Evolutionary conservation across 164 flowering plant genomes (phyloP).

Genomic region (Chloranthus sessilifolius): DNA sequence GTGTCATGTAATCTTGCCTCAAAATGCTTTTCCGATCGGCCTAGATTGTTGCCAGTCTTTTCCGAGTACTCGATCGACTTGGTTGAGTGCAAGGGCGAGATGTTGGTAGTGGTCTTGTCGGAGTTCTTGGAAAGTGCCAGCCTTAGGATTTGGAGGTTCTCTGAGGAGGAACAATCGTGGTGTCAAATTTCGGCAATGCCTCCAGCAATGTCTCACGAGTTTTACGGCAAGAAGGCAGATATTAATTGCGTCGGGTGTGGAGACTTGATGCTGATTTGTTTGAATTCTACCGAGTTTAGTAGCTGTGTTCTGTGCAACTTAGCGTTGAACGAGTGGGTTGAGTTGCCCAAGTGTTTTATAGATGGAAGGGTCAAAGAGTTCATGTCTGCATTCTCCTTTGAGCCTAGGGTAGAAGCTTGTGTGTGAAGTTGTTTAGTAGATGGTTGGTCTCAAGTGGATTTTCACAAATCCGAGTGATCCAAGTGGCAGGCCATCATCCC

Average conservation of each 20-base stretch:
- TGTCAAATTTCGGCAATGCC: conserved; percentile 61
- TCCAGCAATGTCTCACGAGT: conserved; percentile 56
- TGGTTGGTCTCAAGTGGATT: too few species aligned
- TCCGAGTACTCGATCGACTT: conserved; percentile 67
- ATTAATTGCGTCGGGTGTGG: conserved; percentile 59
- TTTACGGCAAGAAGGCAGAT: conserved; percentile 63
- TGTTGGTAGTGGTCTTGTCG: conserved; percentile 46
- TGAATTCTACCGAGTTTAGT: conserved; percentile 33
- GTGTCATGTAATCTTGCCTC: conserved; percentile 40
- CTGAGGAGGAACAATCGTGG: conserved; percentile 36
- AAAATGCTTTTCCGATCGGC: conserved; percentile 43
- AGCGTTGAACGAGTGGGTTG: conserved; percentile 43
- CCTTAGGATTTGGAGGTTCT: conserved; percentile 58
- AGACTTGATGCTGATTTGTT: conserved; percentile 43
- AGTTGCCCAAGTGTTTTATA: conserved; percentile 39
- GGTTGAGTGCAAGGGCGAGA: conserved; percentile 49
- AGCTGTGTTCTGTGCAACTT: conserved; percentile 40
- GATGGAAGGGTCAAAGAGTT: conserved; percentile 44
- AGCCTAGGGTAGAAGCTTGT: conserved; percentile 72
- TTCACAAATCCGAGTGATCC: too few species aligned
- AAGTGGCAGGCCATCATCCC: too few species aligned
- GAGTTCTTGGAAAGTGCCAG: conserved; percentile 63
- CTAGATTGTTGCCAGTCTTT: conserved; percentile 49
- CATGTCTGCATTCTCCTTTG: conserved; percentile 61
- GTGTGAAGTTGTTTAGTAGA: conserved; percentile 22